These are phyloP conservation scores for Acanthamoeba pearcei DNA, from an alignment of 208 protist genomes.

Conservation along the genomic window DNA sequence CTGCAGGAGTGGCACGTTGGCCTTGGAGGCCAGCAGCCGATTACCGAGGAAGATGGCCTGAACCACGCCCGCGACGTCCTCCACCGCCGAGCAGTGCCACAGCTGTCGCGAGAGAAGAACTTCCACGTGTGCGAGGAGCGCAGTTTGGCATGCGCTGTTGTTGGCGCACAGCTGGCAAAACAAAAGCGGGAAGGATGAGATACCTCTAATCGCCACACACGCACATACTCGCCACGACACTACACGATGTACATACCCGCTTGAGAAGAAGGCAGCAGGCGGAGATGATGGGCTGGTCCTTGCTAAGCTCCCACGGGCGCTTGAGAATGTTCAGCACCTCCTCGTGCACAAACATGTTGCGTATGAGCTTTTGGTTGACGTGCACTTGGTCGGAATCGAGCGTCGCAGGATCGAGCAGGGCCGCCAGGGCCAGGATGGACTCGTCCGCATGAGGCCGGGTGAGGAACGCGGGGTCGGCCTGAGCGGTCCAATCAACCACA, in stretches of 20 bases:
- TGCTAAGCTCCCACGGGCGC: conserved; percentile 57
- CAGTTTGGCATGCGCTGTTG: conserved; percentile 16
- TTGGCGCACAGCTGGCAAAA: conserved; percentile 22
- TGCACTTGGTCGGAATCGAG: neutral
- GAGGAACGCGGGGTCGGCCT: conserved; percentile 14
- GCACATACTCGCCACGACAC: neutral
- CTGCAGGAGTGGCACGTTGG: conserved; percentile 42
- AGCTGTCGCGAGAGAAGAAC: conserved; percentile 61
- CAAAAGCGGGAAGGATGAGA: neutral
- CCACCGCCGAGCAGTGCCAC: conserved; percentile 49
- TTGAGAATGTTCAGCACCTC: conserved; percentile 66
- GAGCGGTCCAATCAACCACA: neutral
- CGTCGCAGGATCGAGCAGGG: neutral
- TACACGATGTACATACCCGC: neutral
- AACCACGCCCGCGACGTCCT: conserved; percentile 25
- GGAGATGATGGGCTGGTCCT: conserved; percentile 66
- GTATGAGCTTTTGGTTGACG: conserved; percentile 45
- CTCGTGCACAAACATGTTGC: conserved; percentile 61
- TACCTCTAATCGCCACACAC: neutral
- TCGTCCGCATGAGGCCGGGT: neutral
- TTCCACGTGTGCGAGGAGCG: neutral
- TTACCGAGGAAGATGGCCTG: conserved; percentile 60
- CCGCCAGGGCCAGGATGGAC: neutral
- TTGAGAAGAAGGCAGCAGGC: conserved; percentile 55
- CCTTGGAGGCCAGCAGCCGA: conserved; percentile 26